Conservation (phyloP, 75 land plant genomes). For the Isoetes taiwanensis region DNA sequence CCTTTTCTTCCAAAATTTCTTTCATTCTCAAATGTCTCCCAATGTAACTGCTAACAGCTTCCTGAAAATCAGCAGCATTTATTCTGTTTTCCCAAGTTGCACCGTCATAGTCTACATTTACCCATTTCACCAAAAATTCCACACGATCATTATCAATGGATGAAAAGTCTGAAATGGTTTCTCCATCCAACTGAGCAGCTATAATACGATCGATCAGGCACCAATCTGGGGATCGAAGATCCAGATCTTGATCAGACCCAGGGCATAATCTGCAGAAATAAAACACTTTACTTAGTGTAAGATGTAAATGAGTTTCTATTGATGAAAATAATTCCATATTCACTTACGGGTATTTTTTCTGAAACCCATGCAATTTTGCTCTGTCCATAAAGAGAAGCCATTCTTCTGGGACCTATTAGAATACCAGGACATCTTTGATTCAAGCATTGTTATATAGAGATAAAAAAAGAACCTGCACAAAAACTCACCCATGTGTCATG, state of each 20-base stretch:
- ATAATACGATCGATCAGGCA: constrained; percentile 26
- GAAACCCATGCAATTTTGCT: neutral
- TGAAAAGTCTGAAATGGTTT: neutral
- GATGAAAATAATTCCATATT: too few relatives aligned
- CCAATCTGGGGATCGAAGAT: constrained; percentile 29
- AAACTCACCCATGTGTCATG: constrained; percentile 35
- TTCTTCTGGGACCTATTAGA: constrained; percentile 17
- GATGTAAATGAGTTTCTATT: neutral
- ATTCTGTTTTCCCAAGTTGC: constrained; percentile 25
- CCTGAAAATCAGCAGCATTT: constrained; percentile 14
- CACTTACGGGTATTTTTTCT: constrained; percentile 12
- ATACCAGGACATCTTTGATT: neutral
- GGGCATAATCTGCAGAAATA: neutral
- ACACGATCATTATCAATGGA: constrained; percentile 1
- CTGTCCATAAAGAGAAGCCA: constrained; percentile 12
- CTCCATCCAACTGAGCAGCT: constrained; percentile 13
- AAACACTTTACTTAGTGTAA: neutral
- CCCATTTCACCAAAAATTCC: constrained; percentile 32
- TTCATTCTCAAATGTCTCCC: constrained; percentile 20
- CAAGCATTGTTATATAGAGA: too few relatives aligned
- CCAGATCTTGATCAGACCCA: neutral
- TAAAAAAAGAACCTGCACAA: too few relatives aligned
- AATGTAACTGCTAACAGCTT: constrained; percentile 11
- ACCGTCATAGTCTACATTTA: constrained; percentile 20
- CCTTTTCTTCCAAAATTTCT: neutral